Evolutionary conservation across 2,329 filamentous ascomycete genomes (phyloP).

Genomic region (Penicillium sp.): DNA sequence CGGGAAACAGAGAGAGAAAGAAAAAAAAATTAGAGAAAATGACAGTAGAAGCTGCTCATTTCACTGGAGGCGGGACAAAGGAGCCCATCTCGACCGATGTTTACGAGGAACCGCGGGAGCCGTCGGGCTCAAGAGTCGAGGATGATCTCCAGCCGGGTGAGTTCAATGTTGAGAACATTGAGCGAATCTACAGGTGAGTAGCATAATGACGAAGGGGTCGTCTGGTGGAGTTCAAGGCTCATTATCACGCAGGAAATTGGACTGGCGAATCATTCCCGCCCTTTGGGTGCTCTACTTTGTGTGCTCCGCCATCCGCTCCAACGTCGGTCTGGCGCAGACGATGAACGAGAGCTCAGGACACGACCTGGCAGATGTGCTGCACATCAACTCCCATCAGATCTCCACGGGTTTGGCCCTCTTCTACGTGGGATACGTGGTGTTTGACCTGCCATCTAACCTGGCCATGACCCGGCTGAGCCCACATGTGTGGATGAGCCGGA

Average conservation of each 20-base stretch:
- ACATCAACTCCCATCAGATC: conserved; percentile 70
- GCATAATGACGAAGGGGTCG: neutral
- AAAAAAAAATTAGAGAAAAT: too few relatives aligned
- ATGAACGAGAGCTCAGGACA: conserved; percentile 74
- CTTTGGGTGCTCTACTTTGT: conserved; percentile 92
- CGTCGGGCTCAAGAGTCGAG: neutral
- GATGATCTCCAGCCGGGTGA: conserved; percentile 28
- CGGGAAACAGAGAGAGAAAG: too few relatives aligned
- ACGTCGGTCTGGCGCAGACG: conserved; percentile 89
- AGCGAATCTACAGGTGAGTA: conserved; percentile 39
- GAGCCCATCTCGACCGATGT: conserved; percentile 11
- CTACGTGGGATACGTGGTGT: conserved; percentile 88
- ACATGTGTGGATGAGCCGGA: conserved; percentile 86
- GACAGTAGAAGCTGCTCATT: conserved; percentile 10
- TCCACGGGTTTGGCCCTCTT: conserved; percentile 83
- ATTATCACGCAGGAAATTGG: conserved; percentile 49
- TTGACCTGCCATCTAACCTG: conserved; percentile 84
- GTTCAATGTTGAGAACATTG: conserved; percentile 33
- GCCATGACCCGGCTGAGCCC: conserved; percentile 83
- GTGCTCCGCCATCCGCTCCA: conserved; percentile 86
- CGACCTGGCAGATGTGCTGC: conserved; percentile 69
- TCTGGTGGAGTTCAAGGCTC: neutral
- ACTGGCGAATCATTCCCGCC: conserved; percentile 62
- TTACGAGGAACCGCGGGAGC: conserved; percentile 10
- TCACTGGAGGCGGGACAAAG: conserved; percentile 9